Percentiles rank a stretch among this genome's conserved stretches.
Evolutionary conservation across 1,139 yeast genomes (phyloP).

Genomic region (Lodderomyces margitis): DNA sequence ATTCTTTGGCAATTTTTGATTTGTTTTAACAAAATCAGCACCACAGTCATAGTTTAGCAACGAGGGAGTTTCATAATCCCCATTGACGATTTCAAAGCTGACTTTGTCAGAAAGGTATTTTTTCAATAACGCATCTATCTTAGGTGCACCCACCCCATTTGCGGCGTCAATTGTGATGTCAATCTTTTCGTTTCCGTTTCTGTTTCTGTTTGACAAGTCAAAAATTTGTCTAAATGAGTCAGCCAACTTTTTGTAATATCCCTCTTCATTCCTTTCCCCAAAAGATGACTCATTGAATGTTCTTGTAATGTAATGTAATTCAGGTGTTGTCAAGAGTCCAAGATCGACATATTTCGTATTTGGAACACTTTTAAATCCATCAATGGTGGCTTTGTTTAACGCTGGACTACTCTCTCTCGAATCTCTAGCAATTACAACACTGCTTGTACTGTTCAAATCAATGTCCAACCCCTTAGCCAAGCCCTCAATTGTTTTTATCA

Average conservation of each 20-base stretch:
- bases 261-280: conserved; percentile 64
- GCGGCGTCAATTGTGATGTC: conserved; percentile 79
- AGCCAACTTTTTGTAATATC: conserved; percentile 69
- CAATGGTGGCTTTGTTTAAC: conserved; percentile 61
- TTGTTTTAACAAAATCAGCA: conserved; percentile 92
- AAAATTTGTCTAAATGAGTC: conserved; percentile 34
- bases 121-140: conserved; percentile 50
- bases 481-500: conserved; percentile 24
- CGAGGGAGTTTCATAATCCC: conserved; percentile 51
- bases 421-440: conserved; percentile 62
- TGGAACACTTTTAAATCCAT: conserved; percentile 56
- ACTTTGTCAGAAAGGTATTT: conserved; percentile 42
- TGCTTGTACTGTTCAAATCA: conserved; percentile 35
- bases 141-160: conserved; percentile 93
- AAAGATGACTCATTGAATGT: conserved; percentile 61
- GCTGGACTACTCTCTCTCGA: conserved; percentile 77
- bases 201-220: conserved; percentile 18
- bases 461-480: conserved; percentile 37
- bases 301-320: conserved; percentile 84
- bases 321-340: conserved; percentile 88
- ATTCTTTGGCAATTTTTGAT: conserved; percentile 72
- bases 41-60: conserved; percentile 81
- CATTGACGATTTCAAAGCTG: conserved; percentile 55
- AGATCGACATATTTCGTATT: conserved; percentile 51
- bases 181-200: conserved; percentile 23